Conservation (phyloP, 768 basidiomycete genomes). For the Podaxis sp. region DNA sequence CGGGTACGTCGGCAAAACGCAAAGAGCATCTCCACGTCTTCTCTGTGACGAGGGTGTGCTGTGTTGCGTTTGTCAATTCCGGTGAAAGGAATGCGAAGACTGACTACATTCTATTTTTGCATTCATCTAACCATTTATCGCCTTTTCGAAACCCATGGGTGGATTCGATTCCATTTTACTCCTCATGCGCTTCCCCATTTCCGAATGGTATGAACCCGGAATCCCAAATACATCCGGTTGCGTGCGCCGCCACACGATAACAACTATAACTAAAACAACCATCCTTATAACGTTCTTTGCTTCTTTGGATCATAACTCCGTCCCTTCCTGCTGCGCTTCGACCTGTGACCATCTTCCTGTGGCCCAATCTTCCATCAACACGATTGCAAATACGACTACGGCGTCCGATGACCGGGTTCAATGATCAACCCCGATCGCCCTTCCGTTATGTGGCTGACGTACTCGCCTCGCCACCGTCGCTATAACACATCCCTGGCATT, state of each 20-base stretch:
- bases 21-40: slow-evolving; percentile 5
- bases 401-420: not conserved
- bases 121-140: slow-evolving; percentile 1
- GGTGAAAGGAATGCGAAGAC: not conserved
- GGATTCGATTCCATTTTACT: not conserved
- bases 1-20: slow-evolving; percentile 60
- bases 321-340: not conserved
- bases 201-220: not conserved
- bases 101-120: slow-evolving; percentile 8
- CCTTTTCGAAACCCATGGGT: not conserved
- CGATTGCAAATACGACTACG: not conserved
- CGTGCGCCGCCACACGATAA: not conserved
- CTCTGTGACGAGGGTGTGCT: not conserved
- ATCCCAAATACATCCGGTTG: slow-evolving; percentile 1
- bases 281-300: not conserved
- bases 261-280: not conserved
- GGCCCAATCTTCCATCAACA: not conserved
- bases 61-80: not conserved
- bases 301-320: slow-evolving; percentile 5
- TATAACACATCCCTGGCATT: not conserved
- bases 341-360: not conserved
- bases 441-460: not conserved
- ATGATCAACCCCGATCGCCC: not conserved
- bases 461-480: not conserved
- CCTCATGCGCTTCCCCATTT: not conserved